Conservation (phyloP, 768 basidiomycete species). For the Amanita subjunquillea region DNA sequence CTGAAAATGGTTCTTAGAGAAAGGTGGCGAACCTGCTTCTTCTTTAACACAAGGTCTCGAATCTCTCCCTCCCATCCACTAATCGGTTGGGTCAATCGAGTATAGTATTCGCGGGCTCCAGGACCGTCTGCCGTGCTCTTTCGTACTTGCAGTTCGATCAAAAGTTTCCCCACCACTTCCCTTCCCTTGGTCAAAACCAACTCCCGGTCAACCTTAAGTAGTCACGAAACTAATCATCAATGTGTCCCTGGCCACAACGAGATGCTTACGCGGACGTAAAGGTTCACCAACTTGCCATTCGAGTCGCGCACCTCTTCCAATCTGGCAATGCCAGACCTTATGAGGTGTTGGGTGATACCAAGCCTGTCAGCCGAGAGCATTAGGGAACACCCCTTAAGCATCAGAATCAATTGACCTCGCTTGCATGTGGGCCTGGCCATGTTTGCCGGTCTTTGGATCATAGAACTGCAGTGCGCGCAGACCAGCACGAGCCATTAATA, state of each 20-base stretch:
- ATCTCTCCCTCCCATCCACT: conserved; percentile 67
- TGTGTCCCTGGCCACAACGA: not conserved
- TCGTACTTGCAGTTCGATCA: conserved; percentile 73
- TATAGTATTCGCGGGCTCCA: conserved; percentile 74
- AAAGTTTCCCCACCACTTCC: conserved; percentile 58
- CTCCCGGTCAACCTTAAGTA: conserved; percentile 55
- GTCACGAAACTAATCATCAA: not conserved
- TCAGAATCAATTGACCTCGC: conserved; percentile 45
- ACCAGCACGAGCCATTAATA: conserved; percentile 81
- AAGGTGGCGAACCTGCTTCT: conserved; percentile 50
- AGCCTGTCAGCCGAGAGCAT: conserved; percentile 30
- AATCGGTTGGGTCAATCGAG: conserved; percentile 64
- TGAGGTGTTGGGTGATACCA: conserved; percentile 76
- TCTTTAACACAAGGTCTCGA: conserved; percentile 65
- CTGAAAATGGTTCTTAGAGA: not conserved
- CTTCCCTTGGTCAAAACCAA: conserved; percentile 57
- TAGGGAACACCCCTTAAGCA: conserved; percentile 4
- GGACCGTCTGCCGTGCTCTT: conserved; percentile 80
- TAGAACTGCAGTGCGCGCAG: conserved; percentile 74
- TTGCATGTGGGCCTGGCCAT: conserved; percentile 89
- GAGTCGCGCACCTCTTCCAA: conserved; percentile 58
- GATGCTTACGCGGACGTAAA: conserved; percentile 52
- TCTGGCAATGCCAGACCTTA: conserved; percentile 56
- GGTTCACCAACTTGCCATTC: conserved; percentile 51
- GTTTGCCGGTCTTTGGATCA: conserved; percentile 71